Evolutionary conservation across 768 basidiomycete species (phyloP), one percentile per base, ranked within the genome.

Genomic region (Macrolepiota fuliginosa): DNA sequence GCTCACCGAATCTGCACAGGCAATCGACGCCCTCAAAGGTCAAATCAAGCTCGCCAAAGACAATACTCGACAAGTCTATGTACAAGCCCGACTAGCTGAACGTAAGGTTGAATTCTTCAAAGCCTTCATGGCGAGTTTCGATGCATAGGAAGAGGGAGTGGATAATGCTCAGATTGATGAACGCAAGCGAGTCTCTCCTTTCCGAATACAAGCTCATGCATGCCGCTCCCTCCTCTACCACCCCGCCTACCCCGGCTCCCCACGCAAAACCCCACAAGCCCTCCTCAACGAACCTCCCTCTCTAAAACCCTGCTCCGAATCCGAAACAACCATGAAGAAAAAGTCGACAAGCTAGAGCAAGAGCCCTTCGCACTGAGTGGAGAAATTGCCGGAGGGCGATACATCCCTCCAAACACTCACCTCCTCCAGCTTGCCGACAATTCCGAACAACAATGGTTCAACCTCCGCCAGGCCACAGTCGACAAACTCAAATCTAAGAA

Each of bases 401-500:
- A 92, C 65, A 79, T 92, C 0, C 91, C 92, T 0, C 89, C 89
- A 0, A 83, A 83, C 40, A 78, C 83, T n/a, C 86, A 89, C 4
- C 81, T 93, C 1, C 72, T 93, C n/a, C 81, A 84, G 52, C 73
- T 96, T 64, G 74, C 73, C 9, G 86, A 89, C 49, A 96, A 95
- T n/a, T n/a, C n/a, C n/a, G n/a, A n/a, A n/a, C n/a, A n/a, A n/a
- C n/a, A n/a, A n/a, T n/a, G n/a, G n/a, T 84, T 84, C 13, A 91
- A 92, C 49, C 75, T 92, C 29, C 81, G 94, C 52, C 82, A 88
- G 64, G 88, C 83, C 22, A 87, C 82, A 19, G 80, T 98, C 76
- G 88, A 94, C 40, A 77, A 88, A 22, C 76, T 98, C 36, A 86
- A 83, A 73, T 77, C 74, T 46, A 96, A 99, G 78, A 99, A 98